A percentile compares a stretch with the other conserved stretches of the same genome.
Evolutionary conservation across 1,139 yeast species (phyloP).

Genomic region (Groenewaldozyma sp.): DNA sequence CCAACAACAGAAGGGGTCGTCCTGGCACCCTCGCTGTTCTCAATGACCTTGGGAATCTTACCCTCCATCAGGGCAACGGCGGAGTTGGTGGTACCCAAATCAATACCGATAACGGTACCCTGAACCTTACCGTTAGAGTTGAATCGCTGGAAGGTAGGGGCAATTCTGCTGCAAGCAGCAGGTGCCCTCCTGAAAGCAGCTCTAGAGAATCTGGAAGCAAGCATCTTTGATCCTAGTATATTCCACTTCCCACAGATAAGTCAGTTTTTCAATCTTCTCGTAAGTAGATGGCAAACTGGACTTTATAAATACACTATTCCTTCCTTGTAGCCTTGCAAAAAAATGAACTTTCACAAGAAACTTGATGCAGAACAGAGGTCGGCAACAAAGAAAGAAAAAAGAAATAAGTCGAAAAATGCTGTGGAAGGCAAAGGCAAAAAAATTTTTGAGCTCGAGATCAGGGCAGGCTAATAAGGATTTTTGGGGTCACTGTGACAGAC

Average conservation of each 20-base stretch:
- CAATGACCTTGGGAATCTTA: constrained; percentile 89
- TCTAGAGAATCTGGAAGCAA: constrained; percentile 12
- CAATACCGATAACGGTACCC: constrained; percentile 89
- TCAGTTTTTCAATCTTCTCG: constrained; percentile 2
- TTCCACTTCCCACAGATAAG: background rate
- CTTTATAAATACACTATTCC: background rate
- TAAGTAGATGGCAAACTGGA: background rate
- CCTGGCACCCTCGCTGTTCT: constrained; percentile 98
- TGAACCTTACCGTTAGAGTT: constrained; percentile 34
- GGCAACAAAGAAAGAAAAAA: no score
- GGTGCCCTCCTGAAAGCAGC: constrained; percentile 10
- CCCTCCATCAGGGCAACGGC: constrained; percentile 99
- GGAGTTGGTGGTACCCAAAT: constrained; percentile 98
- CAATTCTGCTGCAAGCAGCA: constrained; percentile 4
- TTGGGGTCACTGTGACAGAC: no score
- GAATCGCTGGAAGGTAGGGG: constrained; percentile 23
- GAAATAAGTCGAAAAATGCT: no score
- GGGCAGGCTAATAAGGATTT: no score
- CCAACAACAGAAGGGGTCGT: constrained; percentile 99
- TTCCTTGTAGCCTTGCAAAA: constrained; percentile 1
- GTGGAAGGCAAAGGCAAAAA: no score
- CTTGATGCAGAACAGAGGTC: no score
- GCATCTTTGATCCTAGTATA: constrained; percentile 7
- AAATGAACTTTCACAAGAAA: no score
- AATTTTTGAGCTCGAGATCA: no score